A percentile compares a stretch with the other conserved stretches of the same genome.
These are phyloP conservation scores for Epichloe amarillans DNA, from an alignment of 2,329 filamentous ascomycete species.

Conservation along the genomic window DNA sequence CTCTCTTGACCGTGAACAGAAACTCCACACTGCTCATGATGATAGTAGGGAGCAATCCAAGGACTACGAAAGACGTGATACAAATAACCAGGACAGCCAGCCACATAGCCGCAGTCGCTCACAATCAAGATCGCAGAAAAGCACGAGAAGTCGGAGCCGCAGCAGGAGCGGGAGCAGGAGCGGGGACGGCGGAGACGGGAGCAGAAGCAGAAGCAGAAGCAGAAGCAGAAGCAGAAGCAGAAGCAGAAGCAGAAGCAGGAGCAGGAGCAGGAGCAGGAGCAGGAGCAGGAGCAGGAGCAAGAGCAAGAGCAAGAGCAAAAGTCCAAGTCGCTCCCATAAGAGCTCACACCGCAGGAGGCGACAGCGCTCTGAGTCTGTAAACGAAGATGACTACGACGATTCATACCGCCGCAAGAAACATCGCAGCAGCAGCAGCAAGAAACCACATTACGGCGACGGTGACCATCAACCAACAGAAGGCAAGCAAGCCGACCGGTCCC, in stretches of 20 bases:
- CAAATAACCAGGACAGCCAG: conserved; percentile 10
- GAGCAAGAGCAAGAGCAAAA: conserved; percentile 10
- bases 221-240: conserved; percentile 13
- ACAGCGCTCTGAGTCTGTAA: conserved; percentile 40
- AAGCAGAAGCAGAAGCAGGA: conserved; percentile 10
- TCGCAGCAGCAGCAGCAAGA: conserved; percentile 23
- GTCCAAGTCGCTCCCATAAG: conserved; percentile 24
- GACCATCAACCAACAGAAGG: conserved; percentile 26
- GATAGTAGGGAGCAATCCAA: conserved; percentile 20
- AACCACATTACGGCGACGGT: conserved; percentile 30
- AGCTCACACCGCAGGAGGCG: conserved; percentile 37
- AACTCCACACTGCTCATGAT: conserved; percentile 15
- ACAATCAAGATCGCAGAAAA: conserved; percentile 21
- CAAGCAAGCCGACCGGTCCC: conserved; percentile 40
- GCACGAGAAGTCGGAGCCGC: conserved; percentile 15
- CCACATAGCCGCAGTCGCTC: conserved; percentile 13
- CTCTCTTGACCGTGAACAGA: conserved; percentile 27
- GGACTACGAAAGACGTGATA: conserved; percentile 14
- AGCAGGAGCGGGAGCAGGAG: conserved; percentile 10
- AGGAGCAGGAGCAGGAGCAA: conserved; percentile 14
- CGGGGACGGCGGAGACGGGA: conserved; percentile 14
- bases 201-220: conserved; percentile 15
- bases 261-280: conserved; percentile 13
- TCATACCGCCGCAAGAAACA: conserved; percentile 37
- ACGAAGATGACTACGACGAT: conserved; percentile 33